Conservation (phyloP, 116 monocot genomes). For the Iris pallida region DNA sequence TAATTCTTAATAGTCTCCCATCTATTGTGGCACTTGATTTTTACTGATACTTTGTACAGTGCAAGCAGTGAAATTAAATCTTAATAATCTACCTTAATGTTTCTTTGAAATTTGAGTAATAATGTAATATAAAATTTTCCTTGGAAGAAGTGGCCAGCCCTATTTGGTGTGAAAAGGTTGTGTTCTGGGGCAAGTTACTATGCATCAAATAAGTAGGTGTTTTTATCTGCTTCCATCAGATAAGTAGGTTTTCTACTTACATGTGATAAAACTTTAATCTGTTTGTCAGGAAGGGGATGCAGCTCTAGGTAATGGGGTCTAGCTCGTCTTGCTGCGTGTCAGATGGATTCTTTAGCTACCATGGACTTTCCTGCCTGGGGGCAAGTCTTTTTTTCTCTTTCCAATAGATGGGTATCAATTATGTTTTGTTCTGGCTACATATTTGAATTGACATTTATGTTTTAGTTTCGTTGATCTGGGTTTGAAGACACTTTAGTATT, state of each 20-base stretch:
- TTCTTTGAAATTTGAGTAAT: too few species aligned
- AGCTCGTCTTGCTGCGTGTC: constrained; percentile 36
- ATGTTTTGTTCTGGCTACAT: too few species aligned
- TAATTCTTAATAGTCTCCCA: too few species aligned
- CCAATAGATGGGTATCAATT: too few species aligned
- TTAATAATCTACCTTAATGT: too few species aligned
- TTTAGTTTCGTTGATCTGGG: too few species aligned
- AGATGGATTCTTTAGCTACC: constrained; percentile 39
- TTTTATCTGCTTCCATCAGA: too few species aligned
- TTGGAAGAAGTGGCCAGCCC: not conserved
- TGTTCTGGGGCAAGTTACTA: not conserved
- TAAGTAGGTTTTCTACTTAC: not conserved
- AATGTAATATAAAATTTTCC: not conserved
- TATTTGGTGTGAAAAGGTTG: not conserved
- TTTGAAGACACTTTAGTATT: not conserved
- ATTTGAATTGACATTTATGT: too few species aligned
- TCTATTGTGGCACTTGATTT: too few species aligned
- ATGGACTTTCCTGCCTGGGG: constrained; percentile 38
- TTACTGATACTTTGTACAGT: too few species aligned
- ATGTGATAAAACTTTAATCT: not conserved
- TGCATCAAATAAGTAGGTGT: too few species aligned
- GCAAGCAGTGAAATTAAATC: too few species aligned
- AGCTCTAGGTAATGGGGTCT: constrained; percentile 42
- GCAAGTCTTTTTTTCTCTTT: constrained; percentile 14
- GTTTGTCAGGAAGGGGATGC: constrained; percentile 26